Evolutionary conservation across 1,139 yeast genomes (phyloP), one percentile per base, ranked within the genome.

Genomic region (Pichia sp.): DNA sequence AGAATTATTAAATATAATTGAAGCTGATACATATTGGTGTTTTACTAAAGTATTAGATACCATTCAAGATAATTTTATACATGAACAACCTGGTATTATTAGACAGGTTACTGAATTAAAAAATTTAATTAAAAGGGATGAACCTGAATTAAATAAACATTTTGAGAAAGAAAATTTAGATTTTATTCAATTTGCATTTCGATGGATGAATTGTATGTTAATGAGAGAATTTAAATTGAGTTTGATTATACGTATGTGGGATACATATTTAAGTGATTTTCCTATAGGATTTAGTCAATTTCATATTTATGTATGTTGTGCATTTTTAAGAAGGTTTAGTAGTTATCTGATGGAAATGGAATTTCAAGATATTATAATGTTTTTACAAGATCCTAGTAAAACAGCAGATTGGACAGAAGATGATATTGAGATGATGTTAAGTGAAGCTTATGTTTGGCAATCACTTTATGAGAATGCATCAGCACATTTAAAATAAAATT

Each of bases 251-350:
- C 72, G 99, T 45, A 92, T 92, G 96, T 92, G 98, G 98, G 99
- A 92, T 61, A 90, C 99, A 0, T 92, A 92, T 62, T 67, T 92
- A 44, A 81, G 96, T 42, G 97, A 92, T 61, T 86, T 85, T 5
- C 82, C 92, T 0, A 74, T 84, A 32, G 97, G 97, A 4, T 86
- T 92, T 60, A 87, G 87, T 52, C 87, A 83, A 56, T 92, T 94
- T 65, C 99, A 92, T 62, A 89, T 92, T 8, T 92, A 92, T 61
- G 98, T 92, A 4, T 92, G 99, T 67, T 97, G 97, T n/a, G 97
- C 98, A 11, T 92, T 92, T 59, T 68, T 92, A 56, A 84, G 90
- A 47, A 84, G 87, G 59, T 92, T 95, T 80, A 78, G 94, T 48
- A 77, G 73, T 42, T 82, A 81, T 49, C 69, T 92, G 51, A 79